Evolutionary conservation across 2,329 filamentous ascomycete genomes (phyloP).

Genomic region (Didymella arachidicola): DNA sequence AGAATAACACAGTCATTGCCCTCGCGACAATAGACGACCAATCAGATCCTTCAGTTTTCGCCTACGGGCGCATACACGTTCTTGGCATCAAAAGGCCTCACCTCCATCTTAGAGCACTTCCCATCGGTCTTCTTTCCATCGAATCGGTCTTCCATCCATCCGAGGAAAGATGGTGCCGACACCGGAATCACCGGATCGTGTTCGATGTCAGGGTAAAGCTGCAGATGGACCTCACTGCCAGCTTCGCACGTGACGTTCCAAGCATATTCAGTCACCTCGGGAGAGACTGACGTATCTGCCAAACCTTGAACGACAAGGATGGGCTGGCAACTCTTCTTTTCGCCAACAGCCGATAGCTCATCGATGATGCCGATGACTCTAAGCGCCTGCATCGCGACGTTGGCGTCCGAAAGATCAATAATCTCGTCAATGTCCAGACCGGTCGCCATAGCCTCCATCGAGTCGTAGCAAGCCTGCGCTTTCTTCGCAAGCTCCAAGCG

Average conservation of each 20-base stretch:
- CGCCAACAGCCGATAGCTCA: conserved; percentile 1
- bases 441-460: conserved; percentile 5
- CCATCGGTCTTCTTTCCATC: background rate
- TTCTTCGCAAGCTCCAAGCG: conserved; percentile 6
- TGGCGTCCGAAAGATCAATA: background rate
- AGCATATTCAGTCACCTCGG: conserved; percentile 7
- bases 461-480: conserved; percentile 7
- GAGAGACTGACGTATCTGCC: conserved; percentile 1
- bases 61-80: conserved; percentile 1
- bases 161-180: background rate
- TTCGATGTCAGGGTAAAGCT: conserved; percentile 1
- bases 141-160: conserved; percentile 9
- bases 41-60: background rate
- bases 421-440: conserved; percentile 5
- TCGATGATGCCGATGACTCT: conserved; percentile 2
- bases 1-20: background rate
- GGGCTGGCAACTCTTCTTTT: background rate
- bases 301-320: conserved; percentile 6
- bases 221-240: conserved; percentile 9
- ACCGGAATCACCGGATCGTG: conserved; percentile 3
- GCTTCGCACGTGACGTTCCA: conserved; percentile 4
- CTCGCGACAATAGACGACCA: too few species aligned
- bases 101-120: background rate
- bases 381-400: background rate
- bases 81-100: background rate